A percentile compares a stretch with the other conserved stretches of the same genome.
Evolutionary conservation across 345 rosid species (phyloP).

Genomic region (Eucalyptus regnans): DNA sequence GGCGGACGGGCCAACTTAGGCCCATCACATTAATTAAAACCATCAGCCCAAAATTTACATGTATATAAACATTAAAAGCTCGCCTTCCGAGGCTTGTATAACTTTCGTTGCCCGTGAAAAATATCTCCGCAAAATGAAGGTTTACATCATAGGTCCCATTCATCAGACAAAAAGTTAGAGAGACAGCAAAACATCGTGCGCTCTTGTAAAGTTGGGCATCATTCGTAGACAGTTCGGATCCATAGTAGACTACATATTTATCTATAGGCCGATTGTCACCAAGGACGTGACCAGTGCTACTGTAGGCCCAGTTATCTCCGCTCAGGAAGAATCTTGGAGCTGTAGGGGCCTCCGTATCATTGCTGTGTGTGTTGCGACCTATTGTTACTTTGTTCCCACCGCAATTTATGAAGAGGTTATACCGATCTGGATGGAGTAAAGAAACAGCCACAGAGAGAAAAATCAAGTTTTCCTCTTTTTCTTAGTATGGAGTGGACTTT

Average conservation of each 20-base stretch:
- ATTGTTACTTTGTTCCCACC: not conserved
- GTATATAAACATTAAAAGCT: constrained; percentile 49
- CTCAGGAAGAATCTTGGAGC: not conserved
- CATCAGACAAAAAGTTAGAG: constrained; percentile 33
- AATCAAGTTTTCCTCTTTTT: not conserved
- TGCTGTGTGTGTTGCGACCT: not conserved
- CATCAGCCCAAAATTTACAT: constrained; percentile 41
- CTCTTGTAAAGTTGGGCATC: constrained; percentile 18
- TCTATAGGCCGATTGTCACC: not conserved
- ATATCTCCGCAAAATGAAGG: constrained; percentile 74
- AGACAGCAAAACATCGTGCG: constrained; percentile 27
- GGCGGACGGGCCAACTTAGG: no score
- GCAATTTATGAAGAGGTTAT: not conserved
- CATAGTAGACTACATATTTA: not conserved
- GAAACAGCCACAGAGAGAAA: not conserved
- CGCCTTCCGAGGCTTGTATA: constrained; percentile 41
- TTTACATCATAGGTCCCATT: constrained; percentile 37
- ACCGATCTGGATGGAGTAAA: not conserved
- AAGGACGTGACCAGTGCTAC: constrained; percentile 45
- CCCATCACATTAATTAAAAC: no score
- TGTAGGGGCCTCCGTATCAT: constrained; percentile 7
- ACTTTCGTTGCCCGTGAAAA: constrained; percentile 18
- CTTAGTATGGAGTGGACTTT: not conserved
- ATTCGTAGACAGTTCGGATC: constrained; percentile 1
- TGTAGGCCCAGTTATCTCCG: constrained; percentile 25